Percentiles rank a stretch among this genome's conserved stretches.
Conservation (phyloP, 495 filamentous ascomycete species). For the Glarea lozoyensis region DNA sequence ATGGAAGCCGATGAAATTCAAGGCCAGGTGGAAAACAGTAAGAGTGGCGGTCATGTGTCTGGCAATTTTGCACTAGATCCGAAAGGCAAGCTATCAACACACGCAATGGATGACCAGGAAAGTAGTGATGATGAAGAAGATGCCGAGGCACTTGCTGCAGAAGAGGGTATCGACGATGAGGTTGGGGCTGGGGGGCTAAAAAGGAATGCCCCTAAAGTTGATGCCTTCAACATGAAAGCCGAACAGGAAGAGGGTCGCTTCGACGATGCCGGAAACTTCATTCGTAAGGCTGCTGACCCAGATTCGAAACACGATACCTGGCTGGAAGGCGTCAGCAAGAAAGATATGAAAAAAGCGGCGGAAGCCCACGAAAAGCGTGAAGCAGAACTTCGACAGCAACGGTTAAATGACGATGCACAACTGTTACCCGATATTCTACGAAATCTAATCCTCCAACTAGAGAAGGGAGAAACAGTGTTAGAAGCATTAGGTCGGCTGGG, state of each 20-base stretch:
- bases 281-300: conserved; percentile 81
- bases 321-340: conserved; percentile 86
- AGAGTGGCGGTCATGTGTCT: conserved; percentile 58
- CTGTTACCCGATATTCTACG: conserved; percentile 66
- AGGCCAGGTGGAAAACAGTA: conserved; percentile 70
- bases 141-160: conserved; percentile 52
- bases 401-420: conserved; percentile 62
- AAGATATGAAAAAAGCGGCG: conserved; percentile 79
- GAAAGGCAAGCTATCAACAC: conserved; percentile 31
- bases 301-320: conserved; percentile 87
- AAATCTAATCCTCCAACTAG: conserved; percentile 60
- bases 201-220: conserved; percentile 88
- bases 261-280: conserved; percentile 81
- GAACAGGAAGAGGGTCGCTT: conserved; percentile 93
- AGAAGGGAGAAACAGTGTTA: conserved; percentile 78
- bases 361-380: conserved; percentile 86
- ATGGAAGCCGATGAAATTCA: conserved; percentile 69
- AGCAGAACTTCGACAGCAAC: conserved; percentile 57
- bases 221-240: conserved; percentile 87
- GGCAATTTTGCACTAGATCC: conserved; percentile 41
- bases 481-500: conserved; percentile 81
- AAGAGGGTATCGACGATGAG: conserved; percentile 68
- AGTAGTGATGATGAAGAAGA: conserved; percentile 69
- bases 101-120: conserved; percentile 35
- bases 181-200: conserved; percentile 84